Conservation (phyloP, 2,329 filamentous ascomycete species). For the Xylariales sp. region DNA sequence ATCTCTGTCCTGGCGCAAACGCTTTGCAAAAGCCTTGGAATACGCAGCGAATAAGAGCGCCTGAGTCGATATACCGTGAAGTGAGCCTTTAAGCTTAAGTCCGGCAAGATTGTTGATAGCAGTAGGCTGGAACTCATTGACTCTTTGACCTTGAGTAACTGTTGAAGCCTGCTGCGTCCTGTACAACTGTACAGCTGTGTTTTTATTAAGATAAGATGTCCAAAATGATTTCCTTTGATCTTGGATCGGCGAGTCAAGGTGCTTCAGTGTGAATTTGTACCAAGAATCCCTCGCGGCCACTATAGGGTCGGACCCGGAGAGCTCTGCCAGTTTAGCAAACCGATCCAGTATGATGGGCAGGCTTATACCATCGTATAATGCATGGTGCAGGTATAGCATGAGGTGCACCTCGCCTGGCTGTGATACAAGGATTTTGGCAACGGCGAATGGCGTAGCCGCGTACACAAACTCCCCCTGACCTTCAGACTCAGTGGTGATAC, state of each 20-base stretch:
- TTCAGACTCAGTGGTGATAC: slow-evolving; percentile 29
- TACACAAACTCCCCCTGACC: slow-evolving; percentile 44
- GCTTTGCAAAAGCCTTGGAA: slow-evolving; percentile 58
- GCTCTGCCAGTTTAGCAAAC: slow-evolving; percentile 41
- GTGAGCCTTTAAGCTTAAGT: slow-evolving; percentile 41
- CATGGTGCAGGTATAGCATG: slow-evolving; percentile 79
- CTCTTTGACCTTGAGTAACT: slow-evolving; percentile 15
- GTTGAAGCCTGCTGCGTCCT: background rate
- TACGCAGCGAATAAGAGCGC: slow-evolving; percentile 80
- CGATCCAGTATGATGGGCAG: slow-evolving; percentile 70
- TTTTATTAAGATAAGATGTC: slow-evolving; percentile 57
- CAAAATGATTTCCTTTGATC: slow-evolving; percentile 55
- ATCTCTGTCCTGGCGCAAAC: background rate
- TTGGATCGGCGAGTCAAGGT: slow-evolving; percentile 35
- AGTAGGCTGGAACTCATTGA: slow-evolving; percentile 36
- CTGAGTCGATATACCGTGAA: slow-evolving; percentile 74
- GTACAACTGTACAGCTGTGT: slow-evolving; percentile 12
- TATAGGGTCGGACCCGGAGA: slow-evolving; percentile 37
- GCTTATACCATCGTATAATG: slow-evolving; percentile 88
- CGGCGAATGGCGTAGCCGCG: slow-evolving; percentile 43
- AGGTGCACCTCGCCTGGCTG: slow-evolving; percentile 49
- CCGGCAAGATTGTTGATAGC: slow-evolving; percentile 32
- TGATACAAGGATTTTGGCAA: slow-evolving; percentile 39
- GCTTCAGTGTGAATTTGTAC: slow-evolving; percentile 42
- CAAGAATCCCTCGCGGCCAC: slow-evolving; percentile 38